A percentile compares a stretch with the other conserved stretches of the same genome.
phyloP scores from a whole-genome alignment of 345 rosid genomes.

The Mercurialis annua region DNA sequence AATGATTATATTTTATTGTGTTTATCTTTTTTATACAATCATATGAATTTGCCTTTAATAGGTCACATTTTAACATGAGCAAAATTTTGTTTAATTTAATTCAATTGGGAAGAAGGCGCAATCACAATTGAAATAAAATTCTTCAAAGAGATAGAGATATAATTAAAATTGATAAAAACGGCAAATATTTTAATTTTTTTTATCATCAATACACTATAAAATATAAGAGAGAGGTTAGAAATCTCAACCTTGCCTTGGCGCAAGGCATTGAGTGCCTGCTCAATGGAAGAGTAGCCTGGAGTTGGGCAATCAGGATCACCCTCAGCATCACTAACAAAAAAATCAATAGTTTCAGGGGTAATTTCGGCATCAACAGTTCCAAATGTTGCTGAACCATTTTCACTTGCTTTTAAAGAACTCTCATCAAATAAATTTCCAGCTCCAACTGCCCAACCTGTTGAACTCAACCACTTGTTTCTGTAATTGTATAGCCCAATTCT shows the following conservation, averaged over 20 bases:
- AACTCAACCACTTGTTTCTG: slow-evolving; percentile 35
- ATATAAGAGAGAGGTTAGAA: not conserved
- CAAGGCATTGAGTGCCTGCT: slow-evolving; percentile 51
- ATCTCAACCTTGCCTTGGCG: slow-evolving; percentile 62
- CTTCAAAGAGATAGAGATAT: no score
- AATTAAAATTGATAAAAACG: no score
- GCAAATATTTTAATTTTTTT: no score
- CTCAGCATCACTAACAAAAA: slow-evolving; percentile 86
- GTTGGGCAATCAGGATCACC: slow-evolving; percentile 93
- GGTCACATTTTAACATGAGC: no score
- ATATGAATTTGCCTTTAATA: no score
- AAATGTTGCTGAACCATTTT: slow-evolving; percentile 47
- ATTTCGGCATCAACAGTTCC: slow-evolving; percentile 51
- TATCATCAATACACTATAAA: no score
- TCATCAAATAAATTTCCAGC: slow-evolving; percentile 47
- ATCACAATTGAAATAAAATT: no score
- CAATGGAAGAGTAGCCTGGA: slow-evolving; percentile 62
- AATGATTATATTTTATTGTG: no score
- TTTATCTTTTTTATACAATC: no score
- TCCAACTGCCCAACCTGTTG: slow-evolving; percentile 34
- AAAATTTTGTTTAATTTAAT: no score
- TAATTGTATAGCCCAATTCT: slow-evolving; percentile 20
- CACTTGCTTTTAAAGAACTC: slow-evolving; percentile 30
- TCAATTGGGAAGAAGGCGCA: no score
- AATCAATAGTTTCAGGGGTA: slow-evolving; percentile 63